These are phyloP conservation scores for Aurantiochytrium sp. DNA, from an alignment of 108 stramenopile genomes.

Conservation along the genomic window DNA sequence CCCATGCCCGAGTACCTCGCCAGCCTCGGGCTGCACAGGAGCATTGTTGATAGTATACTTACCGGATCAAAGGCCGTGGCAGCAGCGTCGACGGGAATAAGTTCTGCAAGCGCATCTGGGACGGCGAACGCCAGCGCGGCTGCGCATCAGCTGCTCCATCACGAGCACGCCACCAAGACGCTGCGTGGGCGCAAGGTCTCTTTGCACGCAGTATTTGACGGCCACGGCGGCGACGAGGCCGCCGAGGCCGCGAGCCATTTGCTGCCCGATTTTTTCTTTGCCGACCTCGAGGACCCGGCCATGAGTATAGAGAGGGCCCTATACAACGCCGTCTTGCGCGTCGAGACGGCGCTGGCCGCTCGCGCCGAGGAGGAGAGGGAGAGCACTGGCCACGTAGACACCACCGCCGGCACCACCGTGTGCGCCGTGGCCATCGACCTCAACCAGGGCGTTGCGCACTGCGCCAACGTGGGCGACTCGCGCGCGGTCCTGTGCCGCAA, in stretches of 20 bases:
- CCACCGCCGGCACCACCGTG: not conserved
- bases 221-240: not conserved
- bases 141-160: not conserved
- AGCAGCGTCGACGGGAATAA: no score
- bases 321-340: not conserved
- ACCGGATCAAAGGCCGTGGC: no score
- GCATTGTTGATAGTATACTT: no score
- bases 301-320: not conserved
- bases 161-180: not conserved
- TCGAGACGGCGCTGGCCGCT: not conserved
- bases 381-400: not conserved
- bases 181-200: not conserved
- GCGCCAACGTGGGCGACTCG: slow-evolving; percentile 21
- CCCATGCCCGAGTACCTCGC: not conserved
- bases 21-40: not conserved
- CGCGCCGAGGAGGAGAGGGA: not conserved
- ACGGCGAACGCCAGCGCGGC: no score
- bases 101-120: no score
- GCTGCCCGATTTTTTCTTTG: not conserved
- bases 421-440: slow-evolving; percentile 6
- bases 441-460: not conserved
- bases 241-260: not conserved
- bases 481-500: slow-evolving; percentile 8
- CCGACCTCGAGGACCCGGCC: not conserved
- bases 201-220: slow-evolving; percentile 11